Base-by-base conservation (phyloP, 495 filamentous ascomycete species). In the Letharia lupina region DNA sequence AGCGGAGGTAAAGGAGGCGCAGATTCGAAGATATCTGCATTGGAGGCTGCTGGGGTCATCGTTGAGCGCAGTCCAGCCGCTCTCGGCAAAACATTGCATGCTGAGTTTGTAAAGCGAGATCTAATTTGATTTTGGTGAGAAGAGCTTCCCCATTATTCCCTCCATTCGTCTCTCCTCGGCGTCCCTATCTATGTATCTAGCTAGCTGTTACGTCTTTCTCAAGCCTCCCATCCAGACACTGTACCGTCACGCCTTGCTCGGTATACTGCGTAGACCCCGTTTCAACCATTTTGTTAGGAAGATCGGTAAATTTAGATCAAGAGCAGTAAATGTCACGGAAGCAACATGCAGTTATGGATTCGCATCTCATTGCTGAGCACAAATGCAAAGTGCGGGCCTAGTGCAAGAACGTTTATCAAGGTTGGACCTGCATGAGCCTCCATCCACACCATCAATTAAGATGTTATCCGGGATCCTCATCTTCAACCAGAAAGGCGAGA, bases 401-500 rank as follows among this genome's bases (percentile, higher is more conserved):
- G 54, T 8, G 54, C 33, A 57, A 57, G 33, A 57, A 20, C 15
- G 16, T 57, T 35, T 20, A 23, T 20, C 28, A 57, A 20, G 16
- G n/a, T 45, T 59, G 11, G 12, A 48, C 18, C 8, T 48, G 41
- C 31, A 57, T 23, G 28, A 41, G 42, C 41, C 33, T 59, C 31
- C 23, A 48, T 23, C 54, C 33, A 35, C 42, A 60, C 18, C 42
- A 65, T 20, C 15, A 41, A 11, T 54, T 54, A 68, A 35, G 37
- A 98, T 98, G 94, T 82, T 98, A 69, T 96, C 92, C 67, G 94
- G 94, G 65, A 92, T 99, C 71, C 84, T 99, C 58, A 85, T 99
- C 70, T 99, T 99, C 81, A 99, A 99, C 72, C 95, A 98, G 75
- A 99, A 99, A 77, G 94, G 94, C 79, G 94, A 99, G 82, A 97